A percentile compares a stretch with the other conserved stretches of the same genome.
Conservation (phyloP, 2,329 filamentous ascomycete genomes). For the Botrytis elliptica region DNA sequence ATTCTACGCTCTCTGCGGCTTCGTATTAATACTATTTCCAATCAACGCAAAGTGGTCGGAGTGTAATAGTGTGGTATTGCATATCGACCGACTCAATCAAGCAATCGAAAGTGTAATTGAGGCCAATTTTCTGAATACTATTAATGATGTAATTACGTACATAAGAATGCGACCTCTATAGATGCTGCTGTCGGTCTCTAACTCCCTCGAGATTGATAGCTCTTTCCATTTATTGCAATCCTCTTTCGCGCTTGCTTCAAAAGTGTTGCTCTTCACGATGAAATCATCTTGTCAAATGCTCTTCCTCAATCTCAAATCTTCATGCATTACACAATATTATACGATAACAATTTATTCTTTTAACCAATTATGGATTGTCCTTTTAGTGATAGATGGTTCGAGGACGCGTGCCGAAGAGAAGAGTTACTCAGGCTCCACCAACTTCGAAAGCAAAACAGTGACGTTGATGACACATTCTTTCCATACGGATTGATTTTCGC, state of each 20-base stretch:
- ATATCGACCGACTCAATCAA: rapidly evolving
- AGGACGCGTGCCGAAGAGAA: no score
- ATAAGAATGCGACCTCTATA: neutral
- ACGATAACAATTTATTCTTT: neutral
- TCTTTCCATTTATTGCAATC: neutral
- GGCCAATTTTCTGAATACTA: neutral
- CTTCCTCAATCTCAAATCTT: neutral
- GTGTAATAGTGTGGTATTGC: neutral
- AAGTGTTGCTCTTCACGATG: neutral
- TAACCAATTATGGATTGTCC: no score
- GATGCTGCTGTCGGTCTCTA: no score
- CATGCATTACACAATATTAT: neutral
- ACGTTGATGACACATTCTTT: neutral
- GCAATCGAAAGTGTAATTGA: neutral
- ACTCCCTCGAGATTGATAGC: neutral
- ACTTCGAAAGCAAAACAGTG: neutral
- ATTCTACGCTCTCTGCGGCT: neutral
- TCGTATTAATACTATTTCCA: neutral
- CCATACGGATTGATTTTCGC: neutral
- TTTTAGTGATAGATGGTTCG: neutral
- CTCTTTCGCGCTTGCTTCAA: neutral
- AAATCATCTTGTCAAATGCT: neutral
- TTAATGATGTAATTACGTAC: rapidly evolving
- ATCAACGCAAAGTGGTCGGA: no score
- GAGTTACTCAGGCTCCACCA: neutral